phyloP scores from a whole-genome alignment of 331 rosid species.

The Quercus tomentella region DNA sequence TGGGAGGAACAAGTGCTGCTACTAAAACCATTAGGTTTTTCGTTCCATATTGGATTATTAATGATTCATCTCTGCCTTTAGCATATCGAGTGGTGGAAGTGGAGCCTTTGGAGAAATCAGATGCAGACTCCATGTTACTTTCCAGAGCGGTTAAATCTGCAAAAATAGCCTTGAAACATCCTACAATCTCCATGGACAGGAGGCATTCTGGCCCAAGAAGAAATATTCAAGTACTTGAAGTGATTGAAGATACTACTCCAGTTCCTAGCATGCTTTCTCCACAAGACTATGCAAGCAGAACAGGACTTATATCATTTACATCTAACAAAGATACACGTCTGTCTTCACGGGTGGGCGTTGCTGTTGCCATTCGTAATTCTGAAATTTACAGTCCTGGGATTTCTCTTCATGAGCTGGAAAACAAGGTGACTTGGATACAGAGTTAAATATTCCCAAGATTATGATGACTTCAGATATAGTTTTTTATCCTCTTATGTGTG shows the following conservation, averaged over 20 bases:
- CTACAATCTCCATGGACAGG: slow-evolving; percentile 67
- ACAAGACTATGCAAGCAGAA: slow-evolving; percentile 66
- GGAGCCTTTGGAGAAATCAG: slow-evolving; percentile 68
- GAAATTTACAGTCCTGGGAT: slow-evolving; percentile 79
- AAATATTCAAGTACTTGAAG: slow-evolving; percentile 76
- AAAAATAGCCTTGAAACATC: slow-evolving; percentile 60
- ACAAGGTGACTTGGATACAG: slow-evolving; percentile 60
- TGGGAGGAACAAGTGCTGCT: slow-evolving; percentile 89
- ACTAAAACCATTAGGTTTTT: slow-evolving; percentile 81
- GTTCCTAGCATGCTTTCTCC: slow-evolving; percentile 96
- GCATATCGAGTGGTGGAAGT: slow-evolving; percentile 89
- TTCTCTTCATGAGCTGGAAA: slow-evolving; percentile 86
- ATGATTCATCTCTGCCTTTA: slow-evolving; percentile 70
- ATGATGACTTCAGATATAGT: neutral
- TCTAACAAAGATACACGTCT: slow-evolving; percentile 72
- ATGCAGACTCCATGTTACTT: slow-evolving; percentile 47
- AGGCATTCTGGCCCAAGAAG: slow-evolving; percentile 58
- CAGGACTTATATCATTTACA: slow-evolving; percentile 59
- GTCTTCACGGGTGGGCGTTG: slow-evolving; percentile 84
- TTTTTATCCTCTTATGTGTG: neutral
- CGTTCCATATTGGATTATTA: slow-evolving; percentile 96
- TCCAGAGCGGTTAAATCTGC: slow-evolving; percentile 83
- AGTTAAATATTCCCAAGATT: slow-evolving; percentile 2
- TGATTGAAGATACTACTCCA: slow-evolving; percentile 79
- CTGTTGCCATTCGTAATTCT: slow-evolving; percentile 65